Base-by-base conservation (phyloP, 768 basidiomycete genomes). In the Leccinum broughii region DNA sequence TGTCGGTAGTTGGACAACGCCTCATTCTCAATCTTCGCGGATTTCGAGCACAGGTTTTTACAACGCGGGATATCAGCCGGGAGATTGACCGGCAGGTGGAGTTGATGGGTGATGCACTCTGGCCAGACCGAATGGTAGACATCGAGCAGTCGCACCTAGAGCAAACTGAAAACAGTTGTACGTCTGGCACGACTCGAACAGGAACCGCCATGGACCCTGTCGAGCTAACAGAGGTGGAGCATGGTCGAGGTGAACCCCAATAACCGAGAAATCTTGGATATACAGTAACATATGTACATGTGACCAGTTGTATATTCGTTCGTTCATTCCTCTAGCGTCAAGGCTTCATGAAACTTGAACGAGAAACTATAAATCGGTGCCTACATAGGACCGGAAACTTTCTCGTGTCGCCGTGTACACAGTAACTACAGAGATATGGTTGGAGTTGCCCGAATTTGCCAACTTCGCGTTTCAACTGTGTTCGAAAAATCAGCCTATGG, bases 1-100 rank as follows among this genome's bases (percentile, higher is more conserved):
- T 62, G 34, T 60, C 64, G 4, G 46, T 62, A 35, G 54, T 58
- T 8, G 65, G 66, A 4, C 66, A 67, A 30, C 58, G 65, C 14
- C 62, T 67, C 10, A 60, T 67, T 9, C 58, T 67, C 30, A 67
- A 67, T 52, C 55, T 67, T 10, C 65, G 65, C 1, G 51, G 61
- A 2, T 35, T 65, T 8, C 57, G 22, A 24, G 28, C 46, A 22
- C 54, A n/a, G 20, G 46, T 51, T 13, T 58, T 37, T 22, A 58
- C 63, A 35, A 17, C 50, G 9, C 53, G 51, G 9, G 54, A 58
- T 26, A 55, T 64, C 46, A 58, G 63, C n/a, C 51, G 54, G 35
- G 37, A 61, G 35, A 51, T 64, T 5, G 52, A 62, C 17, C 8
- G 41, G n/a, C 41, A 44, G n/a, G 8, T 44, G 9, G 41, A 44